These are phyloP conservation scores for Kalmusia sp. DNA, from an alignment of 2,329 filamentous ascomycete genomes.

Conservation along the genomic window DNA sequence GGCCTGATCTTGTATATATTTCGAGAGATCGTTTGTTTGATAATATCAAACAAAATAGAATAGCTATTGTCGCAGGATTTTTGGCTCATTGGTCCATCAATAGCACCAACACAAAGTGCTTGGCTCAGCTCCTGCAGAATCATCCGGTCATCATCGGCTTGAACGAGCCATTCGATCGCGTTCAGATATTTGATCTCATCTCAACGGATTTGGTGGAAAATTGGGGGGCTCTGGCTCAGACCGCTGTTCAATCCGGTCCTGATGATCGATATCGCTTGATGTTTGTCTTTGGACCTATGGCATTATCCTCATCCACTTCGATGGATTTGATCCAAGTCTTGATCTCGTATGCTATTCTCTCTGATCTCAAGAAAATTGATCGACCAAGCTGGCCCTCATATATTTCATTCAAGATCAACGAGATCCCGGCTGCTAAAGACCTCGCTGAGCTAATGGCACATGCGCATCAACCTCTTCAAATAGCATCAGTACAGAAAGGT, in stretches of 20 bases:
- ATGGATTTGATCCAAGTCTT: conserved; percentile 53
- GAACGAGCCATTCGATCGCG: conserved; percentile 33
- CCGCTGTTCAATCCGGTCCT: conserved; percentile 35
- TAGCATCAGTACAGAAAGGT: neutral
- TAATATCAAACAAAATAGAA: conserved; percentile 13
- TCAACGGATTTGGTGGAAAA: conserved; percentile 44
- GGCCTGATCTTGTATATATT: conserved; percentile 15
- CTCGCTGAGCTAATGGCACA: conserved; percentile 39
- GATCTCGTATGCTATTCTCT: conserved; percentile 53
- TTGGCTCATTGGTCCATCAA: conserved; percentile 19
- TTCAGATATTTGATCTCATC: conserved; percentile 51
- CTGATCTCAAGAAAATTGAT: conserved; percentile 47
- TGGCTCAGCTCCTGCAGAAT: conserved; percentile 34
- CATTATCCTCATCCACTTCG: conserved; percentile 49
- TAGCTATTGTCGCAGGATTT: conserved; percentile 15
- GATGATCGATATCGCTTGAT: conserved; percentile 49
- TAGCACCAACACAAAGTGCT: conserved; percentile 8
- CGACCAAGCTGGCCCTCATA: conserved; percentile 44
- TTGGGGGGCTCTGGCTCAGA: conserved; percentile 55
- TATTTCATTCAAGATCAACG: conserved; percentile 44
- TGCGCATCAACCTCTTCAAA: conserved; percentile 19
- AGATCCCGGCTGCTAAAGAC: conserved; percentile 40
- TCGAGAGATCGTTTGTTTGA: conserved; percentile 19
- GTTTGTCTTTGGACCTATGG: conserved; percentile 56
- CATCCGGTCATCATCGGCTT: conserved; percentile 51